A percentile compares a stretch with the other conserved stretches of the same genome.
Evolutionary conservation across 2,329 filamentous ascomycete species (phyloP).

Genomic region (Microsporum canis): DNA sequence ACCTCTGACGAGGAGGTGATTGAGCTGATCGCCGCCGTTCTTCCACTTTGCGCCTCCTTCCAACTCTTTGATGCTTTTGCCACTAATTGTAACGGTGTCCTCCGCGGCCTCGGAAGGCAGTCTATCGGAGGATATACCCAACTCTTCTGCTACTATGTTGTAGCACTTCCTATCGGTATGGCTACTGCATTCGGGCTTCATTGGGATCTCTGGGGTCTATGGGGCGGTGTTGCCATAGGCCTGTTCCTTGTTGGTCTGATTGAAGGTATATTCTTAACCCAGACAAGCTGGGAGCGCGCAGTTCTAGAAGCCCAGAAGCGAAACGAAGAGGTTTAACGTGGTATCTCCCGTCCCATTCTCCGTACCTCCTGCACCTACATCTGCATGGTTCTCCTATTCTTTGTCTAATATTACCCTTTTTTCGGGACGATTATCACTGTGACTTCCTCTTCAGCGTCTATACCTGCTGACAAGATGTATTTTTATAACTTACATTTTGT

Average conservation of each 20-base stretch:
- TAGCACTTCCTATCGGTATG: slow-evolving; percentile 77
- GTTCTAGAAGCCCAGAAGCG: slow-evolving; percentile 49
- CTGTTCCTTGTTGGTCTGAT: slow-evolving; percentile 47
- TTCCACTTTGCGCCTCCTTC: slow-evolving; percentile 77
- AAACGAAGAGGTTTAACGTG: slow-evolving; percentile 30
- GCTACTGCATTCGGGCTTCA: slow-evolving; percentile 62
- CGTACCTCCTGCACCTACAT: not conserved
- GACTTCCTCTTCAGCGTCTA: not conserved
- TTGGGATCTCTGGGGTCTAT: slow-evolving; percentile 71
- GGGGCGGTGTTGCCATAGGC: slow-evolving; percentile 66
- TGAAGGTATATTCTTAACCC: slow-evolving; percentile 47
- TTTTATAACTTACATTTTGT: not conserved
- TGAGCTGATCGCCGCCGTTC: slow-evolving; percentile 52
- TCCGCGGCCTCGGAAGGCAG: slow-evolving; percentile 79
- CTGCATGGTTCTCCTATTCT: not conserved
- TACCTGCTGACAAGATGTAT: not conserved
- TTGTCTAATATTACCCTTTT: not conserved
- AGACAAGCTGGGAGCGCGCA: slow-evolving; percentile 46
- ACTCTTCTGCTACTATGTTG: slow-evolving; percentile 70
- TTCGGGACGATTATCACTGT: not conserved
- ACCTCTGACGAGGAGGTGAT: slow-evolving; percentile 63
- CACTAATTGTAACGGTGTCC: slow-evolving; percentile 67
- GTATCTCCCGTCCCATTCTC: not conserved
- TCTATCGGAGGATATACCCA: slow-evolving; percentile 84
- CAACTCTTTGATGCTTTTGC: slow-evolving; percentile 79